A percentile compares a stretch with the other conserved stretches of the same genome.
These are phyloP conservation scores for Corymbia calophylla DNA, from an alignment of 441 rosid species.

Conservation along the genomic window DNA sequence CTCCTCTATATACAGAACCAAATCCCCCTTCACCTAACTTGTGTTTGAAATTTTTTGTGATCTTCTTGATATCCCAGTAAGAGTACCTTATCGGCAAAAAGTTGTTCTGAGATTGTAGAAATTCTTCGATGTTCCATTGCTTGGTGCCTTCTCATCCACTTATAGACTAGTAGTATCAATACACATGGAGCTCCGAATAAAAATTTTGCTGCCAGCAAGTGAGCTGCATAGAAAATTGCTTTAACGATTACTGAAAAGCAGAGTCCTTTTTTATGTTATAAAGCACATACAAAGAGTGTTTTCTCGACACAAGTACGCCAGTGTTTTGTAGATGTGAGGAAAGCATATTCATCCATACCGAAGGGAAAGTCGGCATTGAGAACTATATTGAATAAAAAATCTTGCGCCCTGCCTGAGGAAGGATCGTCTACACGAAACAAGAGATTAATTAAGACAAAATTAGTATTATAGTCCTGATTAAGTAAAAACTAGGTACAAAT, in stretches of 20 bases:
- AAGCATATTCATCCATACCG: background rate
- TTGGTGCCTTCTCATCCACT: background rate
- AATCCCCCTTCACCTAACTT: background rate
- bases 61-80: background rate
- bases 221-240: background rate
- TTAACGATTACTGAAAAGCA: background rate
- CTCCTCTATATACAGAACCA: background rate
- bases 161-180: background rate
- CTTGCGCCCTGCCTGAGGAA: background rate
- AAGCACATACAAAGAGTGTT: background rate
- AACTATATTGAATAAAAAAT: accelerated
- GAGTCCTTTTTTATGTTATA: accelerated
- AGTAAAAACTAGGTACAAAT: background rate
- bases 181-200: background rate
- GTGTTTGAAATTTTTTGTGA: background rate
- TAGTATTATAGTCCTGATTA: background rate
- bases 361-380: accelerated
- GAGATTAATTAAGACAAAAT: background rate
- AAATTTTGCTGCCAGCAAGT: background rate
- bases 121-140: background rate
- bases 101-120: background rate
- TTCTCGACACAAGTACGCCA: background rate
- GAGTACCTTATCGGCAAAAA: background rate
- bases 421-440: accelerated
- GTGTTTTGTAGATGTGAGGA: background rate